A percentile compares a stretch with the other conserved stretches of the same genome.
These are phyloP conservation scores for Aspergillus heteromorphus DNA, from an alignment of 495 filamentous ascomycete species.

Conservation along the genomic window DNA sequence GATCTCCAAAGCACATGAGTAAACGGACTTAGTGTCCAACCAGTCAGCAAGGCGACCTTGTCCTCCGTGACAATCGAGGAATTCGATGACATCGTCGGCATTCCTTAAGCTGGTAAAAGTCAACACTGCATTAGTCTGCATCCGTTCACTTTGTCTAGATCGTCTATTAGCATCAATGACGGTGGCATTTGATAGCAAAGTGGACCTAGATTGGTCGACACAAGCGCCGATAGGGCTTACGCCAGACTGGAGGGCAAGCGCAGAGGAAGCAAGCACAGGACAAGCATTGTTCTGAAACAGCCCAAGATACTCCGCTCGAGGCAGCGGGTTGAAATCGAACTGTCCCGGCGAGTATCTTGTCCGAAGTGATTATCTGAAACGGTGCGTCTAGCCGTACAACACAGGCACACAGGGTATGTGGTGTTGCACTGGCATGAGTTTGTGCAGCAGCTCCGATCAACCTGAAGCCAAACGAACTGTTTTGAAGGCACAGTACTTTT, in stretches of 20 bases:
- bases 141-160: background rate
- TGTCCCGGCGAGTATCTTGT: too few species aligned
- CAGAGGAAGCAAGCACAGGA: too few species aligned
- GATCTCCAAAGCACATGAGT: too few species aligned
- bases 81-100: background rate
- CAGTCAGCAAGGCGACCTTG: background rate
- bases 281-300: background rate
- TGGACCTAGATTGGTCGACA: background rate
- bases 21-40: too few species aligned
- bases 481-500: background rate
- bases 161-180: background rate
- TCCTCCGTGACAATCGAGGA: background rate
- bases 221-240: background rate
- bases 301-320: background rate
- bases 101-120: background rate
- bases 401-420: too few species aligned
- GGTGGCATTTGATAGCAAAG: background rate
- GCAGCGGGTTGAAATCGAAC: background rate
- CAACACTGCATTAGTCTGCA: background rate
- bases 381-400: too few species aligned
- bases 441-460: too few species aligned
- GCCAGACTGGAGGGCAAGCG: background rate
- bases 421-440: too few species aligned
- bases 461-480: background rate
- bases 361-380: too few species aligned